Conservation (phyloP, 2,329 filamentous ascomycete species). For the Paraconiothyrium brasiliense region DNA sequence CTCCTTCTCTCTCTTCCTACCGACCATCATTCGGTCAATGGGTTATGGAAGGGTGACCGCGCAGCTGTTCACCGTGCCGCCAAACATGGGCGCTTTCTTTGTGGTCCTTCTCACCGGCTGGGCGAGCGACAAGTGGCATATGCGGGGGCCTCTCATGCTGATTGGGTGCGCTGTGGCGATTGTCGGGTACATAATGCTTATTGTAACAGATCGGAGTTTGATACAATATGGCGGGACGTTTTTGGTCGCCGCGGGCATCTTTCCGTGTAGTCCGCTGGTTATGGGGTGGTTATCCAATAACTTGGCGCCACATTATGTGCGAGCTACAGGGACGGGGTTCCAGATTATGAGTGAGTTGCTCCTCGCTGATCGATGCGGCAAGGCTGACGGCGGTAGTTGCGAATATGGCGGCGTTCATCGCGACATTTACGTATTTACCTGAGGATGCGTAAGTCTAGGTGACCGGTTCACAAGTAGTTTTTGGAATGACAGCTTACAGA, state of each 20-base stretch:
- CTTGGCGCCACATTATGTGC: constrained; percentile 65
- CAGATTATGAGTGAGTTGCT: constrained; percentile 34
- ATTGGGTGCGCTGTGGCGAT: constrained; percentile 58
- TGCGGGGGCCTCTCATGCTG: constrained; percentile 59
- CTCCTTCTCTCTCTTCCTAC: constrained; percentile 52
- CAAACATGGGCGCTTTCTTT: constrained; percentile 56
- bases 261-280: constrained; percentile 43
- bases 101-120: constrained; percentile 52
- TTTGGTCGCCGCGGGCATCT: constrained; percentile 56
- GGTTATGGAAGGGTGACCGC: constrained; percentile 51
- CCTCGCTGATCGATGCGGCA: not conserved
- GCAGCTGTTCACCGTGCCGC: constrained; percentile 50
- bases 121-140: constrained; percentile 54
- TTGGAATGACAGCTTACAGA: constrained; percentile 14
- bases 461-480: not conserved
- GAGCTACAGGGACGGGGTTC: constrained; percentile 62
- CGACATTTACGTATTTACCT: constrained; percentile 60
- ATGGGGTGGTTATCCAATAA: constrained; percentile 58
- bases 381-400: constrained; percentile 46
- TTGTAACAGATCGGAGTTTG: constrained; percentile 49
- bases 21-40: constrained; percentile 50
- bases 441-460: constrained; percentile 49
- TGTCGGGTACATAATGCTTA: constrained; percentile 64
- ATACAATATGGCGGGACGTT: constrained; percentile 53
- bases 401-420: constrained; percentile 62